A percentile compares a stretch with the other conserved stretches of the same genome.
These are phyloP conservation scores for Xylaria cubensis DNA, from an alignment of 495 filamentous ascomycete species.

Conservation along the genomic window DNA sequence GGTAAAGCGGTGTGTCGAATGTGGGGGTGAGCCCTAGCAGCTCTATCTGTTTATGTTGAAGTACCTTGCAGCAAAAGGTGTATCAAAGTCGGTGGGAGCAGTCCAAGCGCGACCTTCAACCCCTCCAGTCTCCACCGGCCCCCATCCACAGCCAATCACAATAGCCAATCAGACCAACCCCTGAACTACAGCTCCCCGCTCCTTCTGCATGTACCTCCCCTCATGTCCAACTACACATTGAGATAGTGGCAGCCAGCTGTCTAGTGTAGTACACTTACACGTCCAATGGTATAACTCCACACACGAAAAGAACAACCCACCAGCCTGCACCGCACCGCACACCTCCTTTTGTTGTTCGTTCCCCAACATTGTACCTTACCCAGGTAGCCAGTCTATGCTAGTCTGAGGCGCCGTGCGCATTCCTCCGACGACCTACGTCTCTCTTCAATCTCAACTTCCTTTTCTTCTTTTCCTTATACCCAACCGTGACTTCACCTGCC, in stretches of 20 bases:
- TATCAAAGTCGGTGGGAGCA: not conserved
- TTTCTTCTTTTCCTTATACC: constrained; percentile 30
- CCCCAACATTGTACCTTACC: constrained; percentile 18
- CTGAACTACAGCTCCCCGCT: constrained; percentile 15
- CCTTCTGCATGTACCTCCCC: not conserved
- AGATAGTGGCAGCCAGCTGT: constrained; percentile 19
- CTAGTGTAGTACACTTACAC: constrained; percentile 2
- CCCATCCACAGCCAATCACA: constrained; percentile 2
- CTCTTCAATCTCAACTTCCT: constrained; percentile 31
- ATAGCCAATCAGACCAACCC: not conserved
- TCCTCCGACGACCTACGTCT: constrained; percentile 27
- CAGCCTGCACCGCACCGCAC: constrained; percentile 6
- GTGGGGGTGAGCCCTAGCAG: not conserved
- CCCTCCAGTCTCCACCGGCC: constrained; percentile 10
- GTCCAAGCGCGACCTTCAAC: not conserved
- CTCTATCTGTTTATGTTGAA: constrained; percentile 13
- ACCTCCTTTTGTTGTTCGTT: constrained; percentile 25
- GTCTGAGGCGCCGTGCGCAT: constrained; percentile 41
- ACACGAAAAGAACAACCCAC: constrained; percentile 22
- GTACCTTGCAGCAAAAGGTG: constrained; percentile 13
- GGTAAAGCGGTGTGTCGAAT: constrained; percentile 21
- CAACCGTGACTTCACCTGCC: constrained; percentile 23
- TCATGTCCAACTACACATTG: constrained; percentile 14
- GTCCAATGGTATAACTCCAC: constrained; percentile 14
- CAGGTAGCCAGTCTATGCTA: not conserved